Evolutionary conservation across 345 rosid genomes (phyloP).

Genomic region (Bruguiera sexangula): DNA sequence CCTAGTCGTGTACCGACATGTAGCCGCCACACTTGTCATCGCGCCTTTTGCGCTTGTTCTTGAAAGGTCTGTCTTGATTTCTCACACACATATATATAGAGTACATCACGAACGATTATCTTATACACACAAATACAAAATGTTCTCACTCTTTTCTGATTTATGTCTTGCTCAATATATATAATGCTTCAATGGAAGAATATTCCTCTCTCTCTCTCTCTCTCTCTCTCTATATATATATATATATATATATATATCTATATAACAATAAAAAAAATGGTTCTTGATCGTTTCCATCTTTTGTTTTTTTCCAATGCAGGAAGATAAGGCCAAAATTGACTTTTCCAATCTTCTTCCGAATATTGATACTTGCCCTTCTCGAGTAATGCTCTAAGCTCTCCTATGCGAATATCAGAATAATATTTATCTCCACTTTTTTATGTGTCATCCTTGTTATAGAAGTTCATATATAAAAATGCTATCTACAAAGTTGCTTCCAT

Average conservation of each 20-base stretch:
- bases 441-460: background rate
- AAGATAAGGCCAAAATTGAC: constrained; percentile 90
- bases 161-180: background rate
- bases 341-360: constrained; percentile 64
- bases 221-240: too few species aligned
- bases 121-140: too few species aligned
- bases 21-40: constrained; percentile 62
- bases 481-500: too few species aligned
- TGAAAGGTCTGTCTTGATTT: constrained; percentile 49
- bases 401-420: background rate
- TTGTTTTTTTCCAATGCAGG: constrained; percentile 36
- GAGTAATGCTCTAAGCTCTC: constrained; percentile 56
- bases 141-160: background rate
- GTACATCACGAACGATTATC: too few species aligned
- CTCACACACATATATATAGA: too few species aligned
- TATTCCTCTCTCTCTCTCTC: too few species aligned
- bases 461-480: too few species aligned
- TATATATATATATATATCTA: too few species aligned
- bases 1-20: constrained; percentile 76
- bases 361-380: constrained; percentile 67
- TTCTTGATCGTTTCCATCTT: background rate
- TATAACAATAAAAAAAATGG: background rate
- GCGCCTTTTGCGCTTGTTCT: constrained; percentile 81
- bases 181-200: background rate
- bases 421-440: background rate